These are phyloP conservation scores for Xylaria arbuscula DNA, from an alignment of 2,329 filamentous ascomycete genomes.

Conservation along the genomic window DNA sequence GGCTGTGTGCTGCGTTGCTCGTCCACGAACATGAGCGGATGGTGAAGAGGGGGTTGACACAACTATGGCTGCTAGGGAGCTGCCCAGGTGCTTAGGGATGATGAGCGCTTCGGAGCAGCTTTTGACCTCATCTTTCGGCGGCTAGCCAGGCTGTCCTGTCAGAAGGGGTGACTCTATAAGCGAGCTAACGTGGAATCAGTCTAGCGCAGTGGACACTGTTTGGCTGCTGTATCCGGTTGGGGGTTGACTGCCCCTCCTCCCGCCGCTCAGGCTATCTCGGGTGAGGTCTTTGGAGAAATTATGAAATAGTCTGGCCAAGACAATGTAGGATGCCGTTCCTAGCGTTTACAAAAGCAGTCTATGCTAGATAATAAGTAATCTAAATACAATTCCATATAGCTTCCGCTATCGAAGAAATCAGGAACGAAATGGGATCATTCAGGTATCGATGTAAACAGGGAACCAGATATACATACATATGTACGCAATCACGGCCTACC, in stretches of 20 bases:
- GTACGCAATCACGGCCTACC: not conserved
- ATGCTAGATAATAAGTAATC: not conserved
- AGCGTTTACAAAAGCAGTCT: conserved; percentile 1
- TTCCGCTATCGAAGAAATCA: not conserved
- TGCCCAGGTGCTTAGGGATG: conserved; percentile 29
- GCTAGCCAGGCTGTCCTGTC: conserved; percentile 33
- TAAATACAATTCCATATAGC: not conserved
- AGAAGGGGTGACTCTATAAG: conserved; percentile 34
- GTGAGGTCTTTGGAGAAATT: not conserved
- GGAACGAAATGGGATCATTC: not conserved
- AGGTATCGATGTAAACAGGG: not conserved
- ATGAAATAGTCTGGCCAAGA: conserved; percentile 22
- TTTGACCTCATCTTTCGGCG: conserved; percentile 37
- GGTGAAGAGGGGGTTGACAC: conserved; percentile 21
- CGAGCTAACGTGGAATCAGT: not conserved
- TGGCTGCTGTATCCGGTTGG: not conserved
- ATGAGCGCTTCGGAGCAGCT: conserved; percentile 31
- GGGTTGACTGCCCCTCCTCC: not conserved
- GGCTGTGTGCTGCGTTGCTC: not conserved
- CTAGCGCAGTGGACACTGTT: not conserved
- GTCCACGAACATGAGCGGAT: conserved; percentile 8
- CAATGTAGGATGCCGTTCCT: conserved; percentile 27
- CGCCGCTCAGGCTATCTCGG: not conserved
- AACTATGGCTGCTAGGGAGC: conserved; percentile 32
- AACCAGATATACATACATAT: not conserved